Conservation (phyloP, 2,329 filamentous ascomycete species). For the Neopestalotiopsis sp. region DNA sequence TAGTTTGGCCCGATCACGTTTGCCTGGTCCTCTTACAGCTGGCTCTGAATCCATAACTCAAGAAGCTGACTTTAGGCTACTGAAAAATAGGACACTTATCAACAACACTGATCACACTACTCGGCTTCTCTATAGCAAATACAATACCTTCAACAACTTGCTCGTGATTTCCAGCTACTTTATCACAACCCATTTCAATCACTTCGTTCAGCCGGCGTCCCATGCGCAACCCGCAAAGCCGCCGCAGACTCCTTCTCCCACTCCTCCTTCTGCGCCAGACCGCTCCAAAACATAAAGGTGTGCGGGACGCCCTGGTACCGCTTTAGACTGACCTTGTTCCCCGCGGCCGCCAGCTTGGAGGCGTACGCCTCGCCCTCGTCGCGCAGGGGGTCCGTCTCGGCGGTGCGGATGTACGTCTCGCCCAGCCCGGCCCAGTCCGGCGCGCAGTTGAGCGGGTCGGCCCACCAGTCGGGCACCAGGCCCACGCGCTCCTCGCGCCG, state of each 20-base stretch:
- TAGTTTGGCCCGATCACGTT: too few relatives aligned
- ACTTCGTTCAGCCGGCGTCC: not conserved
- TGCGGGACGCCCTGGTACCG: conserved; percentile 54
- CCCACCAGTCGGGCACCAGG: conserved; percentile 40
- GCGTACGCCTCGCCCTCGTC: conserved; percentile 56
- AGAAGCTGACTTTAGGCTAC: too few relatives aligned
- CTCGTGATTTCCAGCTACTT: not conserved
- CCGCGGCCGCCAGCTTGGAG: conserved; percentile 44
- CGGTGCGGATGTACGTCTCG: conserved; percentile 40
- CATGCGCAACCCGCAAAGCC: conserved; percentile 37
- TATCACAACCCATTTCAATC: not conserved
- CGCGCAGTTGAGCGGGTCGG: conserved; percentile 35
- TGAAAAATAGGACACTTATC: too few relatives aligned
- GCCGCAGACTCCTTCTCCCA: conserved; percentile 38
- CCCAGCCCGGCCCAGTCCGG: conserved; percentile 37
- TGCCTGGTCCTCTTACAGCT: too few relatives aligned
- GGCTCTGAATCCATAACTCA: too few relatives aligned
- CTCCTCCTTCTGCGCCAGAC: conserved; percentile 34
- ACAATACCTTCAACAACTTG: too few relatives aligned
- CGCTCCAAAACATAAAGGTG: conserved; percentile 45
- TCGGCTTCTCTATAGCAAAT: not conserved
- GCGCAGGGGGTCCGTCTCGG: conserved; percentile 46
- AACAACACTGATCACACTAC: too few relatives aligned
- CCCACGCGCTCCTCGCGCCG: conserved; percentile 29
- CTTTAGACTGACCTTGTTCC: conserved; percentile 49